phyloP scores from a whole-genome alignment of 2,329 filamentous ascomycete species.

The Fusarium tricinctum region DNA sequence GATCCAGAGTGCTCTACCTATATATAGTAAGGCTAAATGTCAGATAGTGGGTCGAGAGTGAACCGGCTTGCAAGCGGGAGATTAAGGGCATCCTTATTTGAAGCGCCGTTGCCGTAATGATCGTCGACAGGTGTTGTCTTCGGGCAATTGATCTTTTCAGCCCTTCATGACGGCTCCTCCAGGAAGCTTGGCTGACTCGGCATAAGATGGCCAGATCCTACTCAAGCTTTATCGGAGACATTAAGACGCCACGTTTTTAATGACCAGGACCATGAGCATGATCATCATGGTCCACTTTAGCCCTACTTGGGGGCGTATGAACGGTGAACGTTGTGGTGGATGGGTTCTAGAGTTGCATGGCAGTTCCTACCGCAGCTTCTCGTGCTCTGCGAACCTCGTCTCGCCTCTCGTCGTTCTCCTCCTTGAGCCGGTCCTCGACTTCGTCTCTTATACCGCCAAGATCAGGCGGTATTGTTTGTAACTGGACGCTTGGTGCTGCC shows the following conservation, averaged over 20 bases:
- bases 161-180: neutral
- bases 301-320: slow-evolving; percentile 2
- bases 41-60: slow-evolving; percentile 9
- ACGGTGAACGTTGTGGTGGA: neutral
- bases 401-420: slow-evolving; percentile 72
- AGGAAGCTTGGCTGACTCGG: slow-evolving; percentile 7
- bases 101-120: slow-evolving; percentile 2
- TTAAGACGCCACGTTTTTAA: slow-evolving; percentile 6
- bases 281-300: slow-evolving; percentile 3
- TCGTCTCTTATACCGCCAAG: slow-evolving; percentile 76
- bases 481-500: slow-evolving; percentile 88
- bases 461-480: slow-evolving; percentile 83
- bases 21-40: slow-evolving; percentile 9
- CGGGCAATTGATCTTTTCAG: neutral
- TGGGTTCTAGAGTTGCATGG: slow-evolving; percentile 64
- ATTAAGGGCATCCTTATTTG: slow-evolving; percentile 5
- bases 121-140: slow-evolving; percentile 7
- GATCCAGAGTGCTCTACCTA: slow-evolving; percentile 6
- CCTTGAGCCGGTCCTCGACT: slow-evolving; percentile 76
- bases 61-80: slow-evolving; percentile 2
- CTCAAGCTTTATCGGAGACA: slow-evolving; percentile 17
- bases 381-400: slow-evolving; percentile 65
- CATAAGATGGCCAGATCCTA: slow-evolving; percentile 4
- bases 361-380: slow-evolving; percentile 70
- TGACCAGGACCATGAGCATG: slow-evolving; percentile 7